These are phyloP conservation scores for Encephalitozoon hellem DNA, from an alignment of 371 early-diverging fungal genomes.

Conservation along the genomic window DNA sequence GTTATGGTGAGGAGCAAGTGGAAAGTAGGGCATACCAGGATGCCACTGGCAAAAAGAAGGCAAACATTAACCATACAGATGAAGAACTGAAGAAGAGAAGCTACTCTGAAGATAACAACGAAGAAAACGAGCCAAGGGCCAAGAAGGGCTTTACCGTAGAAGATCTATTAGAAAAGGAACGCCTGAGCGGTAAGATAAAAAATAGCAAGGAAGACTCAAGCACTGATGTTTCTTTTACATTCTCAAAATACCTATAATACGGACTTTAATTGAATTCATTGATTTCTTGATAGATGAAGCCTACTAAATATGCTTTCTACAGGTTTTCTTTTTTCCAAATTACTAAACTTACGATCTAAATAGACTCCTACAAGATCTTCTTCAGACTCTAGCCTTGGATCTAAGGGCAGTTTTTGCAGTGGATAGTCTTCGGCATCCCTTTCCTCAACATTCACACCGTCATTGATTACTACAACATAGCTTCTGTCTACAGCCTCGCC, in stretches of 20 bases:
- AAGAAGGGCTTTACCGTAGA: constrained; percentile 3
- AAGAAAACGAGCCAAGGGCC: background rate
- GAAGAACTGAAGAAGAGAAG: background rate
- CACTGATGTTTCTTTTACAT: background rate
- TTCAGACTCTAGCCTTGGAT: background rate
- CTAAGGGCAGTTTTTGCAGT: background rate
- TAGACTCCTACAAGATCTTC: background rate
- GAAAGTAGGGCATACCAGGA: background rate
- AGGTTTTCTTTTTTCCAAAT: background rate
- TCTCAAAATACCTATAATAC: background rate
- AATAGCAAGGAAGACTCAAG: background rate
- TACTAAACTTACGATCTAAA: background rate
- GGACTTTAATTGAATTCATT: background rate
- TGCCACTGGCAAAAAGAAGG: background rate
- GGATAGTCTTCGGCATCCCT: background rate
- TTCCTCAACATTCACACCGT: background rate
- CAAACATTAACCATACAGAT: background rate
- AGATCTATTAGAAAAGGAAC: background rate
- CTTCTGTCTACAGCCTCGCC: background rate
- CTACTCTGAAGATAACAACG: background rate
- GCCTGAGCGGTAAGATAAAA: background rate
- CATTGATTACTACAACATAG: background rate
- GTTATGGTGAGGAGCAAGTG: background rate
- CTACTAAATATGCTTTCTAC: constrained; percentile 6
- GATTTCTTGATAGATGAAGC: background rate